These are phyloP conservation scores for Emydomyces testavorans DNA, from an alignment of 2,329 filamentous ascomycete species.

Conservation along the genomic window DNA sequence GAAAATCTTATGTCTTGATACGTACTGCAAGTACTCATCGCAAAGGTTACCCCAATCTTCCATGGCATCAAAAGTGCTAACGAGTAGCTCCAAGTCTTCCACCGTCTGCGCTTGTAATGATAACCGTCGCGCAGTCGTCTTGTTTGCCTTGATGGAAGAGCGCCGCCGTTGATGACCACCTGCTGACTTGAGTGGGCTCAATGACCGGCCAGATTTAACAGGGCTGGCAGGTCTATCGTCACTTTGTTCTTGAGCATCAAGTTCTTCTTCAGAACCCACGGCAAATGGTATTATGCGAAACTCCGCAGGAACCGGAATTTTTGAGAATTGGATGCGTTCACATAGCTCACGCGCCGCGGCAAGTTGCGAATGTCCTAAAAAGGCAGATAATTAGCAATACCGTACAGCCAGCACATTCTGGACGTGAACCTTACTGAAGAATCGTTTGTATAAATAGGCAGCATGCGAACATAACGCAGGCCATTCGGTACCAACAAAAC, in stretches of 20 bases:
- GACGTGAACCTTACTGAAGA: conserved; percentile 57
- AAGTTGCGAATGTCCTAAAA: conserved; percentile 25
- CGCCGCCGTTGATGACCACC: conserved; percentile 21
- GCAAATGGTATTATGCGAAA: conserved; percentile 31
- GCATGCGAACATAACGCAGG: conserved; percentile 57
- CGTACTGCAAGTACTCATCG: conserved; percentile 35
- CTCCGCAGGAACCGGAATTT: conserved; percentile 28
- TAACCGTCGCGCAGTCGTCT: conserved; percentile 15
- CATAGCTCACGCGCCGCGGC: conserved; percentile 46
- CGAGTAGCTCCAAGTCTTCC: conserved; percentile 54
- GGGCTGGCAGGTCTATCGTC: conserved; percentile 25
- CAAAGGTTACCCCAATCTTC: conserved; percentile 53
- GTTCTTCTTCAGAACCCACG: conserved; percentile 18
- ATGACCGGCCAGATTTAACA: conserved; percentile 22
- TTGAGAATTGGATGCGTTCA: conserved; percentile 40
- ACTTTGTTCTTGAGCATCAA: conserved; percentile 20
- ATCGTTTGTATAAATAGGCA: conserved; percentile 65
- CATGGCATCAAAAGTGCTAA: conserved; percentile 53
- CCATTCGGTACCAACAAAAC: conserved; percentile 62
- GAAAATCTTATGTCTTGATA: conserved; percentile 7
- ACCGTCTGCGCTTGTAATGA: conserved; percentile 43
- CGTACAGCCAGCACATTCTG: conserved; percentile 16
- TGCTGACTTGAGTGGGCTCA: conserved; percentile 19
- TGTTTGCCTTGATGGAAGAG: conserved; percentile 2
- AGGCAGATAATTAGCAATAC: conserved; percentile 20